Base-by-base conservation (phyloP, 2,329 filamentous ascomycete genomes). In the Ceratocystiopsis sp. region DNA sequence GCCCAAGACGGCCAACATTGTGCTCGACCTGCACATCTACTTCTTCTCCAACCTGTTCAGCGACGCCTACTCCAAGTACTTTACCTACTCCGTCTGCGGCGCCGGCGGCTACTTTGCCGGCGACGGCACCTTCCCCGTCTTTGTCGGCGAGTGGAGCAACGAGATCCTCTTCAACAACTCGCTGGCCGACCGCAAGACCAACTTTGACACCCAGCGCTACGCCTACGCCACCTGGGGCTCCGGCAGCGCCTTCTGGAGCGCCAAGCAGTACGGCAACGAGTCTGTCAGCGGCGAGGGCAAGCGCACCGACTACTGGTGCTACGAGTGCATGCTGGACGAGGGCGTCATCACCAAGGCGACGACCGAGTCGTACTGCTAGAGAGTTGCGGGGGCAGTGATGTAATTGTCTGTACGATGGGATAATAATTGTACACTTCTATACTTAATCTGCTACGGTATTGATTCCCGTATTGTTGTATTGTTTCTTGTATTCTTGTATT, bases 121-220 rank as follows among this genome's bases (percentile, higher is more conserved):
- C 18, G 40, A 42, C 33, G 3, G 15, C 12, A 42, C 39, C 19
- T 16, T 44, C 16, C 43, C 43, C 33, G 43, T 45, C 18, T 45
- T 45, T 17, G 15, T 45, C 2, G 43, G 43, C 43, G 43, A 45
- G 37, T 45, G 43, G 43, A 45, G 43, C 40, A 15, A 39, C 32
- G 40, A 45, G 40, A 40, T 42, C 21, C 36, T 42, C n/a, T 42
- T 42, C 37, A 42, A 42, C 43, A 45, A 45, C 43, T 41, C 40
- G 8, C 39, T 45, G 8, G 11, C 35, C 25, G 43, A 42, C 40
- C 43, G 43, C 40, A 45, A 45, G 33, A 42, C 17, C 34, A 42
- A 42, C 43, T 45, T 45, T 33, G 39, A 45, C 43, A 42, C 40
- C 3, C 43, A 45, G 40, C 39, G 40, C 15, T 42, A 42, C 12